A percentile compares a stretch with the other conserved stretches of the same genome.
Conservation (phyloP, 768 basidiomycete genomes). For the Amanita jacksonii region DNA sequence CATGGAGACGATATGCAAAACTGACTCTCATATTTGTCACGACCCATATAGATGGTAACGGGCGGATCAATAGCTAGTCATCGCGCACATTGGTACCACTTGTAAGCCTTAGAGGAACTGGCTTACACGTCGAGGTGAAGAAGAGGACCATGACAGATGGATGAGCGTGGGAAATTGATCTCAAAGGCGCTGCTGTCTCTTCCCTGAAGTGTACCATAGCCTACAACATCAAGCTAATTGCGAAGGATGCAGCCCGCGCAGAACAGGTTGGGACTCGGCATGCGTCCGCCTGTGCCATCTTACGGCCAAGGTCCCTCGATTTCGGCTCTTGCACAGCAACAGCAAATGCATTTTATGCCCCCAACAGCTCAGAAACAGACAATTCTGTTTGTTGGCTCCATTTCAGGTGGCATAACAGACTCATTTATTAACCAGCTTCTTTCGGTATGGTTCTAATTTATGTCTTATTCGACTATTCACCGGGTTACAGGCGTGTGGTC, state of each 20-base stretch:
- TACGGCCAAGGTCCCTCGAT: slow-evolving; percentile 91
- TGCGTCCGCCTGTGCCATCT: slow-evolving; percentile 80
- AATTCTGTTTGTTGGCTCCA: slow-evolving; percentile 87
- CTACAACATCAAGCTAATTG: background rate
- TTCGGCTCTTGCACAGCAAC: slow-evolving; percentile 83
- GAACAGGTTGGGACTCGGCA: slow-evolving; percentile 79
- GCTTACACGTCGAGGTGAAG: slow-evolving; percentile 34
- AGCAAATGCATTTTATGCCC: slow-evolving; percentile 59
- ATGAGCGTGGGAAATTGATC: slow-evolving; percentile 3
- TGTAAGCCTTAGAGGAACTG: background rate
- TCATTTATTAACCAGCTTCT: slow-evolving; percentile 70
- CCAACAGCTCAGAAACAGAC: slow-evolving; percentile 64
- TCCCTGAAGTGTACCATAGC: background rate
- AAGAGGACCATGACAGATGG: slow-evolving; percentile 39
- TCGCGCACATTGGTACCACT: slow-evolving; percentile 8
- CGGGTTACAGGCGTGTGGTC: slow-evolving; percentile 69
- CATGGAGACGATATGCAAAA: no score
- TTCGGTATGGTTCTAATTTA: slow-evolving; percentile 34
- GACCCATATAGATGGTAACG: slow-evolving; percentile 84
- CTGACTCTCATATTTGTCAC: slow-evolving; percentile 93
- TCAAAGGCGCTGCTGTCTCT: no score
- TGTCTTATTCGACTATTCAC: slow-evolving; percentile 1
- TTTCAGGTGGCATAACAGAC: slow-evolving; percentile 89
- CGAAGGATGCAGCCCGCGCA: slow-evolving; percentile 52
- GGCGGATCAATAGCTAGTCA: slow-evolving; percentile 49